Percentiles rank a stretch among this genome's conserved stretches.
Evolutionary conservation across 2,329 filamentous ascomycete genomes (phyloP).

Genomic region (Colletotrichum salicis): DNA sequence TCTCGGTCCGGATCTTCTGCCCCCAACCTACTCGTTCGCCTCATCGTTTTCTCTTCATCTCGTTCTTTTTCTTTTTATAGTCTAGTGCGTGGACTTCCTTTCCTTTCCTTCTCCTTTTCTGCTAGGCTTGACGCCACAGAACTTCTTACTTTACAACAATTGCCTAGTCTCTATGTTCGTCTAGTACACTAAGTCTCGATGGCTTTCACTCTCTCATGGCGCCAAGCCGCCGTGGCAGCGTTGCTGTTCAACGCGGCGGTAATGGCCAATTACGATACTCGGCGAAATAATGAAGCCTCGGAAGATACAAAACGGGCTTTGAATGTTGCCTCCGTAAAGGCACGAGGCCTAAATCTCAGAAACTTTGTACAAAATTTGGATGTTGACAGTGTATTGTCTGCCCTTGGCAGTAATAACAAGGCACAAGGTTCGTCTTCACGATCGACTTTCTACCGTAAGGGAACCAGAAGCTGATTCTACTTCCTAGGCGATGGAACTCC

Average conservation of each 20-base stretch:
- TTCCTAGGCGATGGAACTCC: not conserved
- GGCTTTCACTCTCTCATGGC: constrained; percentile 18
- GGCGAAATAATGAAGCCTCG: constrained; percentile 6
- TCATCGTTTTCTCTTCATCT: not conserved
- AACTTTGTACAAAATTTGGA: constrained; percentile 25
- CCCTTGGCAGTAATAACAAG: not conserved
- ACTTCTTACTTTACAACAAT: no score
- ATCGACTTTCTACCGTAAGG: not conserved
- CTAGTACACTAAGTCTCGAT: not conserved
- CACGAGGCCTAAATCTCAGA: not conserved
- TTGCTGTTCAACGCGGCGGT: constrained; percentile 29
- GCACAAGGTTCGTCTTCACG: not conserved
- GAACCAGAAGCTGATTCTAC: not conserved
- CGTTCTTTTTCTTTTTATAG: not conserved
- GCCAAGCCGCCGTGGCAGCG: constrained; percentile 26
- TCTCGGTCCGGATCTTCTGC: not conserved
- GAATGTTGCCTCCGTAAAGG: not conserved
- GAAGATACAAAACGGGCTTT: constrained; percentile 22
- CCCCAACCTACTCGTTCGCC: not conserved
- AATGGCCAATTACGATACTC: constrained; percentile 20
- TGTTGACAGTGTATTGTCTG: constrained; percentile 10
- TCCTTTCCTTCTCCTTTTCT: constrained; percentile 5
- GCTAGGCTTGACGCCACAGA: constrained; percentile 30
- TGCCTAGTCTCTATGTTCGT: not conserved
- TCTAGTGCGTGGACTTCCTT: constrained; percentile 15